Conservation (phyloP, 2,329 filamentous ascomycete species). For the Purpureocillium takamizusanense region DNA sequence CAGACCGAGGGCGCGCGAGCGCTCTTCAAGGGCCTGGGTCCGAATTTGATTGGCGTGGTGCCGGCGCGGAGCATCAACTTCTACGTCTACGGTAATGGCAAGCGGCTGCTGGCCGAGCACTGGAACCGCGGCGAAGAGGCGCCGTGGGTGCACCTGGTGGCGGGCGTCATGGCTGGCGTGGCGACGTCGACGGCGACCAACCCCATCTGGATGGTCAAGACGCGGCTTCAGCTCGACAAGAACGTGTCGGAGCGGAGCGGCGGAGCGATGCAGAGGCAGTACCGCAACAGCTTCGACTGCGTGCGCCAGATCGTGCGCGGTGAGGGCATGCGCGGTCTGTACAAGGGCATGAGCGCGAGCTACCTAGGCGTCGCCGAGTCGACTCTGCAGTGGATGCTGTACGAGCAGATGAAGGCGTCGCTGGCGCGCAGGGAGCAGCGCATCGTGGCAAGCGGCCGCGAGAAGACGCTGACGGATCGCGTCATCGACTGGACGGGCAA, state of each 20-base stretch:
- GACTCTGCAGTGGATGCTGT: conserved; percentile 87
- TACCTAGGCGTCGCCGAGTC: conserved; percentile 88
- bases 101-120: conserved; percentile 67
- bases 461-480: conserved; percentile 63
- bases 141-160: conserved; percentile 67
- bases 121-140: conserved; percentile 63
- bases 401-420: conserved; percentile 82
- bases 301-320: conserved; percentile 70
- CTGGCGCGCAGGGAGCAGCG: conserved; percentile 55
- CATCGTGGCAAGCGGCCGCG: conserved; percentile 47
- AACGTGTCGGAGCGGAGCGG: conserved; percentile 57
- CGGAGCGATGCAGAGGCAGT: conserved; percentile 51
- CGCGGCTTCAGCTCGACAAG: conserved; percentile 83
- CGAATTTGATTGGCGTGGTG: conserved; percentile 82
- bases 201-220: conserved; percentile 96
- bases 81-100: conserved; percentile 87
- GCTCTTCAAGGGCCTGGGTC: conserved; percentile 86
- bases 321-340: conserved; percentile 75
- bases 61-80: conserved; percentile 90
- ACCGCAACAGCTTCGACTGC: conserved; percentile 84
- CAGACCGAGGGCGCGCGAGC: conserved; percentile 75
- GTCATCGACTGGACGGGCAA: conserved; percentile 73
- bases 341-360: conserved; percentile 83
- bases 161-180: conserved; percentile 70
- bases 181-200: conserved; percentile 87